A percentile compares a stretch with the other conserved stretches of the same genome.
Conservation (phyloP, 805 yeast species). For the Groenewaldozyma tartarivorans region DNA sequence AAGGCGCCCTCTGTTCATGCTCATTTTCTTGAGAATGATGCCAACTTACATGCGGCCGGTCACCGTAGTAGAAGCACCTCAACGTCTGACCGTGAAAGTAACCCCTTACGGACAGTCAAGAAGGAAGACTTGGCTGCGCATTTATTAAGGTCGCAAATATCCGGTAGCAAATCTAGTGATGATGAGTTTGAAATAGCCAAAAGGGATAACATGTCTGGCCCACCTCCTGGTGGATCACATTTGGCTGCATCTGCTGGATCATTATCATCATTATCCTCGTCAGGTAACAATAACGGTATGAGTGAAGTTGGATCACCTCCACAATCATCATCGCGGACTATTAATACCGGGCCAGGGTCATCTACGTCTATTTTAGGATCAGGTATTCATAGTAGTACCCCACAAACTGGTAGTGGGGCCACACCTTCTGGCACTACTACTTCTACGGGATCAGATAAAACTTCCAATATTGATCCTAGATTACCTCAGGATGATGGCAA, state of each 20-base stretch:
- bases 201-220: neutral
- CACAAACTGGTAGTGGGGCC: neutral
- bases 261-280: neutral
- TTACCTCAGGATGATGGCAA: constrained; percentile 79
- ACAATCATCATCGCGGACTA: neutral
- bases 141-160: too few species aligned
- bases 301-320: too few species aligned
- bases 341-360: neutral
- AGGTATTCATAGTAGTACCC: neutral
- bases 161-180: too few species aligned
- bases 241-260: neutral
- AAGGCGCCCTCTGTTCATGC: constrained; percentile 64
- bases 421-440: neutral
- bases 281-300: neutral
- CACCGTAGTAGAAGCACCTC: constrained; percentile 2
- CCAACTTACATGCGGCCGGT: constrained; percentile 22
- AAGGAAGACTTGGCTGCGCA: neutral
- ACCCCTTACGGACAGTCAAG: constrained; percentile 18
- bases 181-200: too few species aligned
- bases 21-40: constrained; percentile 64
- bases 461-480: constrained; percentile 48
- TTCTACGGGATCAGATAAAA: neutral
- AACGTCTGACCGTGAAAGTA: constrained; percentile 6
- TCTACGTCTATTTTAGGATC: neutral
- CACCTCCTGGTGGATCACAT: neutral